Evolutionary conservation across 768 basidiomycete genomes (phyloP), one percentile per base, ranked within the genome.

Genomic region (Suillus weaverae): DNA sequence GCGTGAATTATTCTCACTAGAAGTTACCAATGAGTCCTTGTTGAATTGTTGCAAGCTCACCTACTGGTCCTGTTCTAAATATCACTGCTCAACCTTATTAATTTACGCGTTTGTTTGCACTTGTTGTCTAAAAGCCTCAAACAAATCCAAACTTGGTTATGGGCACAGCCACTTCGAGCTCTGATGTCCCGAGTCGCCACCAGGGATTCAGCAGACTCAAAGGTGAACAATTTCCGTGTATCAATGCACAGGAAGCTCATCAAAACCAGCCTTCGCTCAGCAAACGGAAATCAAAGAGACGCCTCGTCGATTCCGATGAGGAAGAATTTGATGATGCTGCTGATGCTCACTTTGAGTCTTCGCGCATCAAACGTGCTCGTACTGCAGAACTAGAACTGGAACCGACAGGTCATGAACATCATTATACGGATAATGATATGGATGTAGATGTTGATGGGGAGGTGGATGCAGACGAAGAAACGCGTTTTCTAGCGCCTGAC

Each of bases 291-390:
- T 32, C 30, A 30, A 76, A 77, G 39, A 75, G 75, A 2, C 68
- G 65, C 33, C 63, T 76, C 14, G 53, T 76, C 48, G 81, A 62
- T 80, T 85, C 68, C 72, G 77, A 77, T 35, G 71, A 74, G 43
- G 78, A 78, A 13, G 73, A 68, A 35, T 71, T 73, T 20, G 73
- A 76, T 20, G 74, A 70, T 46, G 66, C 16, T 33, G 78, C 90
- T 50, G 89, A 90, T 72, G 84, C 83, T n/a, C 85, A 82, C 65
- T 85, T 91, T 80, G 83, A 89, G 69, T 41, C 62, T 6, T 72
- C 59, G 64, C 65, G 61, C 68, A 65, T 62, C 62, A 76, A 69
- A 69, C 72, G 70, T 26, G 62, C 66, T 16, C 76, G 71, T 54
- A 72, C 74, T 13, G 64, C 66, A 44, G 75, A 74, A 33, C 70